Conservation (phyloP, 1,139 yeast genomes). For the Suhomyces atakaporum region DNA sequence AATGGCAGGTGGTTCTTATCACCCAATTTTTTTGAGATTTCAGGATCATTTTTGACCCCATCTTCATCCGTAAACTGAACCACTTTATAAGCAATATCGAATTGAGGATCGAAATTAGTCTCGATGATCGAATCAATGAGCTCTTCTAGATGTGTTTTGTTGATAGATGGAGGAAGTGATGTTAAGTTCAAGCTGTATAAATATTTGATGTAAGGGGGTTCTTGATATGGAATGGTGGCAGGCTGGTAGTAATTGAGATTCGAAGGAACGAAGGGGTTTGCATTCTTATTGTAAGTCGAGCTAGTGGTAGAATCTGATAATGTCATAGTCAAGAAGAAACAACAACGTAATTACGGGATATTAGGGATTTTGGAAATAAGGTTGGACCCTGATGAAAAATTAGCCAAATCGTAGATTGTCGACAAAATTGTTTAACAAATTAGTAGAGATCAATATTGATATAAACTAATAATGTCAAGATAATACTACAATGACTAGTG, state of each 20-base stretch:
- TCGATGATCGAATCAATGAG: constrained; percentile 20
- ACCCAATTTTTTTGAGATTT: too few relatives aligned
- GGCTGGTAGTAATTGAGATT: neutral
- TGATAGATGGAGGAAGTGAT: too few relatives aligned
- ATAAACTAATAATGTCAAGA: too few relatives aligned
- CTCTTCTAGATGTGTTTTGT: constrained; percentile 15
- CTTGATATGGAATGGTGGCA: constrained; percentile 8
- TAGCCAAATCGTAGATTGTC: neutral
- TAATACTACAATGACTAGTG: too few relatives aligned
- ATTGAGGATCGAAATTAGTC: constrained; percentile 13
- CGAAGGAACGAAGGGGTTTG: constrained; percentile 33
- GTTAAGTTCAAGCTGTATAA: too few relatives aligned
- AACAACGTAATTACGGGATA: too few relatives aligned
- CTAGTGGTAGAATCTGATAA: too few relatives aligned
- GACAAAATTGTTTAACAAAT: neutral
- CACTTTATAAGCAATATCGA: constrained; percentile 7
- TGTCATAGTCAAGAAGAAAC: too few relatives aligned
- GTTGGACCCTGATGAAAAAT: neutral
- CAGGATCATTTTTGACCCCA: too few relatives aligned
- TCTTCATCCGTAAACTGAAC: constrained; percentile 8
- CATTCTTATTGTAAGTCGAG: constrained; percentile 29
- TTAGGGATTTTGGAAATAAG: too few relatives aligned
- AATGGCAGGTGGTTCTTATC: too few relatives aligned
- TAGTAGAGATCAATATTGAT: too few relatives aligned
- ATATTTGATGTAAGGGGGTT: neutral